Base-by-base conservation (phyloP, 352 stramenopile genomes). In the Pilasporangium apinafurcum region DNA sequence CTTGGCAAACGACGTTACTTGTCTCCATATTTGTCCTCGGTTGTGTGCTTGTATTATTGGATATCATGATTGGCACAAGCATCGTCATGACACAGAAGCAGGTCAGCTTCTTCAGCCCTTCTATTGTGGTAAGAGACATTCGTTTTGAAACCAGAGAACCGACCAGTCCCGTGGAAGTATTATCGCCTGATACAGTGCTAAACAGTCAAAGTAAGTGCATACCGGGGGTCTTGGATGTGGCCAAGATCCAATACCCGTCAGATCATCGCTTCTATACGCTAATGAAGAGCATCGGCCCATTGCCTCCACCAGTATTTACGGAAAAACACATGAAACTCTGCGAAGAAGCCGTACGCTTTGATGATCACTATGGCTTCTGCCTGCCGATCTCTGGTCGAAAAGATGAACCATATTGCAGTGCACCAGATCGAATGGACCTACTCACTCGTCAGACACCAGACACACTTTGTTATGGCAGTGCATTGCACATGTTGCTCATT, bases 401-500 rank as follows among this genome's bases (percentile, higher is more conserved):
- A 21, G 34, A 39, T 39, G 8, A 26, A 17, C 34, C 34, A 21
- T 39, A 17, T 21, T 39, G 34, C 16, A 21, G 5, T 17, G 17
- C 25, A 17, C 34, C 34, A 20, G 34, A 39, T 21, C 34, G 34
- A 17, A 21, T 39, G 9, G 34, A 39, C 34, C 17, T 39, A 21
- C 34, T 39, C 34, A 26, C 34, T 2, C 22, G 16, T 5, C 34
- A 39, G 10, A 34, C 29, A 12, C 16, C 9, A 17, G 4, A 17
- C 25, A 17, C 34, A 2, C 25, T 39, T 6, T 39, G 34, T n/a
- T 52, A 52, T 22, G 18, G 24, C 2, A 47, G 37, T 18, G 48
- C 49, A 14, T 34, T 55, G 48, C 48, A 55, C 27, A 22, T 55
- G 48, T 26, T 55, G 16, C 48, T 55, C 2, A 20, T 55, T 16